Conservation (phyloP, 2,329 filamentous ascomycete species). For the Hymenoscyphus linearis region DNA sequence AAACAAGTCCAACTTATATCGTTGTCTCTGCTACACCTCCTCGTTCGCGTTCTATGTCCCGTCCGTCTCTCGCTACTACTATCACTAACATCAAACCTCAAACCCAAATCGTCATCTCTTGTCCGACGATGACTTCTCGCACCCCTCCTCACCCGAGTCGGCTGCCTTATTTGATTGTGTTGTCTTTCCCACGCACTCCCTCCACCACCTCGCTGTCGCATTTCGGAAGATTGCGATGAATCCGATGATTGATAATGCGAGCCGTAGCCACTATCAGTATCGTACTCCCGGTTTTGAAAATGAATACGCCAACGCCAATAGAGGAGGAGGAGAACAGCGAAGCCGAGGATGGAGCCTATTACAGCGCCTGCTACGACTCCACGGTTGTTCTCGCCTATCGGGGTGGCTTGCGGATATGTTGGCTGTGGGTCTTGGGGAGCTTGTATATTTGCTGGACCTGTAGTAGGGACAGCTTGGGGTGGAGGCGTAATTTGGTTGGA, state of each 20-base stretch:
- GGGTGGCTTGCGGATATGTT: background rate
- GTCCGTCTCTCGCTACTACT: background rate
- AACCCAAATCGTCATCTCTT: background rate
- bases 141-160: background rate
- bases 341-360: slow-evolving; percentile 28
- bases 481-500: slow-evolving; percentile 1
- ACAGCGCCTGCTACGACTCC: slow-evolving; percentile 2
- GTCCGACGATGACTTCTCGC: background rate
- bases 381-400: background rate
- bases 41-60: background rate
- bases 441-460: background rate
- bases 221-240: background rate
- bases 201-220: background rate
- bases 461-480: background rate
- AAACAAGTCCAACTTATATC: background rate
- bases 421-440: background rate
- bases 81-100: background rate
- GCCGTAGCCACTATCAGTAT: background rate
- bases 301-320: slow-evolving; percentile 10
- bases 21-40: background rate
- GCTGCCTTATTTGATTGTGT: background rate
- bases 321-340: slow-evolving; percentile 33
- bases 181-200: background rate
- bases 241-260: background rate
- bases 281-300: background rate